Conservation (phyloP, 805 yeast species). For the Wickerhamomyces hampshirensis region DNA sequence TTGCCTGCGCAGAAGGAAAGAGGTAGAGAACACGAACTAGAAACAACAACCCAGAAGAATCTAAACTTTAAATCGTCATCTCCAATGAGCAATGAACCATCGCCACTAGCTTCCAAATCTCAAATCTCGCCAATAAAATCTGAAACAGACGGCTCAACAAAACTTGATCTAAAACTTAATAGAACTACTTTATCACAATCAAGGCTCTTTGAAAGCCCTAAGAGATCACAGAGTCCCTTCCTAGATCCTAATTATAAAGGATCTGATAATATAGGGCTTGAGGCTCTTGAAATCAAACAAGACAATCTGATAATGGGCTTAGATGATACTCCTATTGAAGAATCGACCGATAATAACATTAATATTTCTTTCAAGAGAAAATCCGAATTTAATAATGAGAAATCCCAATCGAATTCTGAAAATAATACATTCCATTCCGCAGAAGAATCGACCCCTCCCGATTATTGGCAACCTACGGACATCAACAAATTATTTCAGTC, state of each 20-base stretch:
- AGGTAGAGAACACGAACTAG: not conserved
- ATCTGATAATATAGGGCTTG: slow-evolving; percentile 11
- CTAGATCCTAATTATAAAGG: slow-evolving; percentile 19
- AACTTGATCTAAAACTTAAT: slow-evolving; percentile 5
- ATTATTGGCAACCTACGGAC: slow-evolving; percentile 27
- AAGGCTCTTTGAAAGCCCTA: slow-evolving; percentile 18
- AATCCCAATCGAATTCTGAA: not conserved
- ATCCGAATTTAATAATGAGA: not conserved
- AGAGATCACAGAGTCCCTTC: slow-evolving; percentile 24
- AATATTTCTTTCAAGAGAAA: not conserved
- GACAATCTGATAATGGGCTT: slow-evolving; percentile 2
- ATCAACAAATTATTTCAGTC: slow-evolving; percentile 23
- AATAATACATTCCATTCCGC: slow-evolving; percentile 10
- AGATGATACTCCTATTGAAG: slow-evolving; percentile 25
- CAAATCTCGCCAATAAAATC: slow-evolving; percentile 7
- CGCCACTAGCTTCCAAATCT: slow-evolving; percentile 12
- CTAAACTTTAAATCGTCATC: not conserved
- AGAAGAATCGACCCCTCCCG: slow-evolving; percentile 5
- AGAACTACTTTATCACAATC: slow-evolving; percentile 16
- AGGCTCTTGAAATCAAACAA: not conserved
- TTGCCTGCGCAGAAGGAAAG: too few relatives aligned
- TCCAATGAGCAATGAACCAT: slow-evolving; percentile 6
- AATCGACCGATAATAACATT: slow-evolving; percentile 26
- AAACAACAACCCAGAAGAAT: not conserved
- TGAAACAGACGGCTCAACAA: slow-evolving; percentile 7